Evolutionary conservation across 2,329 filamentous ascomycete species (phyloP), one percentile per base, ranked within the genome.

Genomic region (Cordyceps farinosa): DNA sequence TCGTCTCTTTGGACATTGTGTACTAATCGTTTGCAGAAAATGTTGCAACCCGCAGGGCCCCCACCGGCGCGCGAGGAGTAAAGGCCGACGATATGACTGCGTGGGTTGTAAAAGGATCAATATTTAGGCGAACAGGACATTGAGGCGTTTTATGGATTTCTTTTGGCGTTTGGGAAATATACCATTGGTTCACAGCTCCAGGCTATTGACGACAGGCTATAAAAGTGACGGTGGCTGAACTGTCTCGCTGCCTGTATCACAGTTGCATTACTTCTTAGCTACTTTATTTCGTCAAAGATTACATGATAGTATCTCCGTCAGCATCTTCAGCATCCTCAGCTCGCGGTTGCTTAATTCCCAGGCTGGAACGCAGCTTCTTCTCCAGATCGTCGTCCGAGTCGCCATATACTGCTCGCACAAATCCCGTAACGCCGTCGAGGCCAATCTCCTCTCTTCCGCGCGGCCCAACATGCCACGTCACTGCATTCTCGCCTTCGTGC

Each of bases 401-500:
- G 1, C 81, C 84, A 72, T 86, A 89, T 0, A 88, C 80, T 61
- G 82, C 75, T 71, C 85, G 77, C 4, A 92, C 86, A 66, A 97
- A 76, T 0, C 86, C 87, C 22, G 87, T 85, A 13, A 95, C 89
- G 0, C 90, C 91, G 56, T 87, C 83, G n/a, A 87, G 81, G 0
- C 90, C 91, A 42, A 98, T 85, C 75, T 98, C 95, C 8, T 93
- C 82, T 75, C 90, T 95, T 6, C 90, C 94, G 29, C 95, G 84
- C 6, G 92, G 89, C 0, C 95, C 95, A 15, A 97, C 85, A 62
- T 90, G 85, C 83, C 91, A 99, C 54, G 91, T 92, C 8, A 92
- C 82, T 2, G 85, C 82, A 66, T 94, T 88, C 44, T 96, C 91
- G 32, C 90, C 91, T 1, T 86, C 87, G 36, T 79, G 69, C 5